phyloP scores from a whole-genome alignment of 2,329 filamentous ascomycete genomes.

The Ilyonectria destructans region DNA sequence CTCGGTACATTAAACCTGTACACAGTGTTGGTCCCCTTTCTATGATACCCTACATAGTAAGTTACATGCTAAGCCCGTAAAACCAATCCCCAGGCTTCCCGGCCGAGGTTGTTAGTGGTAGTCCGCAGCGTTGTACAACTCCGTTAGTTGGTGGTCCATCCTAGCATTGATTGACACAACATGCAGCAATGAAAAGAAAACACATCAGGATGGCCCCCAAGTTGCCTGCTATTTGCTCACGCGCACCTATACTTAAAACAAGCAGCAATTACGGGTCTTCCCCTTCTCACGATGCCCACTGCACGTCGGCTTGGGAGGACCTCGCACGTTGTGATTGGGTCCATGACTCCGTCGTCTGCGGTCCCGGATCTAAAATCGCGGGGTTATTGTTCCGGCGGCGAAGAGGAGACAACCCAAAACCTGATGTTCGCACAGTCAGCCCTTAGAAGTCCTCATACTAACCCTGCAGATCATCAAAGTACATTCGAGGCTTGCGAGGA shows the following conservation, averaged over 20 bases:
- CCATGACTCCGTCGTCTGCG: not conserved
- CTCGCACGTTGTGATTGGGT: conserved; percentile 20
- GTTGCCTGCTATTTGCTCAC: conserved; percentile 11
- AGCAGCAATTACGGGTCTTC: conserved; percentile 11
- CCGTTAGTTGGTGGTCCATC: not conserved
- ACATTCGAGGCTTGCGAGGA: not conserved
- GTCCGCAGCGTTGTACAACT: not conserved
- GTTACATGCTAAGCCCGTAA: conserved; percentile 4
- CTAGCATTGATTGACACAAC: not conserved
- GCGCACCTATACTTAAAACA: conserved; percentile 19
- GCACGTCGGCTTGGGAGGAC: conserved; percentile 6
- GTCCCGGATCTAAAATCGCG: conserved; percentile 17
- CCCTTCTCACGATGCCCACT: conserved; percentile 23
- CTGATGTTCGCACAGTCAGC: conserved; percentile 1
- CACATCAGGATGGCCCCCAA: not conserved
- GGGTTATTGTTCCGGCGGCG: conserved; percentile 22
- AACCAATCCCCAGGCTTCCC: not conserved
- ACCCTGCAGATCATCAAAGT: not conserved
- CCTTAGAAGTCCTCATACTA: not conserved
- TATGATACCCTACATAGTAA: no score
- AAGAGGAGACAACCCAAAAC: not conserved
- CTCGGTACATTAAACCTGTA: not conserved
- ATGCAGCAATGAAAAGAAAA: not conserved
- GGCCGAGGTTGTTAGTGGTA: conserved; percentile 2
- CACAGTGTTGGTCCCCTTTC: not conserved